A percentile compares a stretch with the other conserved stretches of the same genome.
Evolutionary conservation across 2,329 filamentous ascomycete genomes (phyloP).

Genomic region (Trichoderma sp.): DNA sequence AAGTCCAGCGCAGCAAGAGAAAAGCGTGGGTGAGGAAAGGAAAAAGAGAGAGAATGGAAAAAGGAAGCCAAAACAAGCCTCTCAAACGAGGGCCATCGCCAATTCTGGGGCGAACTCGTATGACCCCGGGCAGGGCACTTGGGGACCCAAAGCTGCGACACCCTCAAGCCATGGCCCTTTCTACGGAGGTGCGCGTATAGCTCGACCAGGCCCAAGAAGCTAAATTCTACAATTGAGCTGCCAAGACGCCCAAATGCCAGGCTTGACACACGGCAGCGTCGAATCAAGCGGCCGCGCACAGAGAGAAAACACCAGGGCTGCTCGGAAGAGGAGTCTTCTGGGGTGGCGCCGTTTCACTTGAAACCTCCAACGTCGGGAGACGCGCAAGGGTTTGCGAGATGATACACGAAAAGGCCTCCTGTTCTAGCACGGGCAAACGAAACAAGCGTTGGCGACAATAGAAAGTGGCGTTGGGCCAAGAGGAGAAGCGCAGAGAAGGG

Average conservation of each 20-base stretch:
- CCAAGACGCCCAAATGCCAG: conserved; percentile 10
- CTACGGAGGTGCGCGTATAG: not conserved
- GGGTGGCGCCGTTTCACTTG: conserved; percentile 44
- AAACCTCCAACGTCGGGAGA: conserved; percentile 49
- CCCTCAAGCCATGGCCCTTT: not conserved
- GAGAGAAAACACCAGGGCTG: not conserved
- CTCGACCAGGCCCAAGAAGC: not conserved
- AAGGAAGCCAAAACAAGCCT: conserved; percentile 21
- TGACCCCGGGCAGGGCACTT: not conserved
- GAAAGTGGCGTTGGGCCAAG: not conserved
- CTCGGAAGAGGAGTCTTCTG: conserved; percentile 15
- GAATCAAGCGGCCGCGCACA: not conserved
- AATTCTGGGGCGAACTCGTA: conserved; percentile 1
- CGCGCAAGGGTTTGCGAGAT: conserved; percentile 14
- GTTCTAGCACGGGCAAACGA: conserved; percentile 16
- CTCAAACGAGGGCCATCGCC: conserved; percentile 8
- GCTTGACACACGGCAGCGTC: conserved; percentile 19
- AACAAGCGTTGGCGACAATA: not conserved
- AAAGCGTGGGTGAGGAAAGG: conserved; percentile 36
- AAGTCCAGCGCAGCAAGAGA: conserved; percentile 33
- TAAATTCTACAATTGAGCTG: conserved; percentile 2
- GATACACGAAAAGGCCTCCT: conserved; percentile 5
- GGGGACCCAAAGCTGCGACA: conserved; percentile 1
- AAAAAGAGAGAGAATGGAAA: conserved; percentile 28
- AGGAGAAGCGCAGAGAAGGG: not conserved